Base-by-base conservation (phyloP, 2,329 filamentous ascomycete species). In the Diaporthe capsici region DNA sequence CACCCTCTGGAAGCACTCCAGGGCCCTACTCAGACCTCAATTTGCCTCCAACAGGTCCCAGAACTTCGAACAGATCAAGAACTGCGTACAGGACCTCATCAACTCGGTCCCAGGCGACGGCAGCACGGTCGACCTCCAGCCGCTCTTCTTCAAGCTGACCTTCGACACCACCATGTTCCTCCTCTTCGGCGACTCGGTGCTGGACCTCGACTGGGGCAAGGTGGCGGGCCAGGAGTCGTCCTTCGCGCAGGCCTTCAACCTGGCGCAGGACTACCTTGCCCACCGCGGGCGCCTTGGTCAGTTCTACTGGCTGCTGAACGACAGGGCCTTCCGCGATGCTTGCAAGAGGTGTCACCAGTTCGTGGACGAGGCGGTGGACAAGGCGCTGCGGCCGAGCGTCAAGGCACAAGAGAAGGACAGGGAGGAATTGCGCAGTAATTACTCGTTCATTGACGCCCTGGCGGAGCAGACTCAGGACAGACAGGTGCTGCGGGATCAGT, bases 21-120 rank as follows among this genome's bases (percentile, higher is more conserved):
- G 83, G 6, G 79, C 81, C 13, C 80, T 83, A 1, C 77, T 84
- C 22, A 78, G 82, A 1, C 82, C 81, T 5, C 82, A 83, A 39
- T 81, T 84, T 31, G 75, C 77, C 20, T 28, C 57, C 0, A 72
- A 63, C 22, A 44, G 44, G 34, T 72, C 57, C 31, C 71, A 72
- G 7, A 63, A 72, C 37, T 72, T 72, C 20, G 71, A 72, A n/a
- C 57, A 63, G 31, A 72, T 63, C 31, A 63, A 63, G 37, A 28
- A 4, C 57, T 72, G 71, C 58, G 71, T 72, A 9, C 71, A 72
- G 31, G 44, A 63, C 20, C 57, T 63, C 9, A 63, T 72, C 47
- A n/a, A 44, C 8, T 34, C 31, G 4, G 22, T 73, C 28, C 63
- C 73, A 17, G 55, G 60, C 6, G 55, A 75, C 20, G 71, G 70